Base-by-base conservation (phyloP, 2,329 filamentous ascomycete species). In the Verticillium longisporum region DNA sequence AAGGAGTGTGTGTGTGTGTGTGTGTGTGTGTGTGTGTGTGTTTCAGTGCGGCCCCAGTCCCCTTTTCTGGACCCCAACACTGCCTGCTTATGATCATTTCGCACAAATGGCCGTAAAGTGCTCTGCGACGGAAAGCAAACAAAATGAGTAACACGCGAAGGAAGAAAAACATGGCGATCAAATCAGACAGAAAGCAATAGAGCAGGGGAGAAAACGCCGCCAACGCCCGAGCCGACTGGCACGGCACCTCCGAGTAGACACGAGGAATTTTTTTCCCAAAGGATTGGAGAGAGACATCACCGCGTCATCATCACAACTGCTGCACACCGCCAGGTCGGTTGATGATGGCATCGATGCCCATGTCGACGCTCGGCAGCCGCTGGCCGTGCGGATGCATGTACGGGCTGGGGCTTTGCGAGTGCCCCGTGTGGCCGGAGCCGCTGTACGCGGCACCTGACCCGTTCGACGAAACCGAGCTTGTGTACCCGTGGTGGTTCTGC, bases 331-430 rank as follows among this genome's bases (percentile, higher is more conserved):
- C 69, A 9, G 71, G 69, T 31, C 81, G 77, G 71, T 86, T 84
- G 66, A 87, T 83, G 62, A 87, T 80, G 58, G 81, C 76, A 58
- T 81, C 80, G 66, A 88, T 86, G 31, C 82, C 83, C 83, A 87
- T 86, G 66, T 86, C 84, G 57, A 81, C 80, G 64, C 81, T 83
- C 6, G 83, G 76, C 60, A 85, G 74, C 53, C 83, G 73, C 65
- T 79, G 77, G 9, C 75, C 73, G 64, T 77, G 71, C 65, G 65
- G 61, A 15, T 68, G 64, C n/a, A 69, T 61, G 36, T 66, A 62
- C 5, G 64, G 61, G 26, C 62, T 63, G 33, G 66, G 64, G 31
- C 64, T 65, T 63, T 72, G 67, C 50, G 66, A 65, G 59, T 70
- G 66, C 50, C 64, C 63, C 59, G 69, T 66, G 53, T 62, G 57